Conservation (phyloP, 1,284 basidiomycete species). For the Wallemia ichthyophaga region DNA sequence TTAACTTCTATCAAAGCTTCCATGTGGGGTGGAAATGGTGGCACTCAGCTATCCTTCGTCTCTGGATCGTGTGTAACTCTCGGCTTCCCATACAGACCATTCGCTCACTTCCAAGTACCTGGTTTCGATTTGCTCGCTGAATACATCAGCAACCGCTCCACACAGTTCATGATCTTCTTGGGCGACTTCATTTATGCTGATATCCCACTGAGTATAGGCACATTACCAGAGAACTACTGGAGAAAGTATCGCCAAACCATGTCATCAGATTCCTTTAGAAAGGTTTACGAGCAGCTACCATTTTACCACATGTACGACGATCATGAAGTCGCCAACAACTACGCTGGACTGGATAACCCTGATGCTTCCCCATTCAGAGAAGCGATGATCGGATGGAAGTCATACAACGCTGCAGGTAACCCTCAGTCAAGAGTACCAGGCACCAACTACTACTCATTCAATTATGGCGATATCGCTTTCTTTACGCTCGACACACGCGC, state of each 20-base stretch:
- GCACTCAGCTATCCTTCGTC: neutral
- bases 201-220: neutral
- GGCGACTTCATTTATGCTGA: neutral
- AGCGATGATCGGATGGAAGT: neutral
- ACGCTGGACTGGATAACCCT: neutral
- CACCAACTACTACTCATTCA: neutral
- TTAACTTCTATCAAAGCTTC: neutral
- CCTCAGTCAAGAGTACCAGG: neutral
- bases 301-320: conserved; percentile 1
- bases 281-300: neutral
- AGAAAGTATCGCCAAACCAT: neutral
- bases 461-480: conserved; percentile 1
- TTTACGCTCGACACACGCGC: neutral
- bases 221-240: neutral
- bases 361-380: neutral
- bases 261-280: neutral
- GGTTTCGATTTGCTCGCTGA: neutral
- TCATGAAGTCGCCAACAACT: neutral
- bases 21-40: neutral
- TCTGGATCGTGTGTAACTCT: neutral
- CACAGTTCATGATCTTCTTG: neutral
- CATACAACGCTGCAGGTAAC: neutral
- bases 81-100: neutral
- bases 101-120: neutral
- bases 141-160: neutral